phyloP scores from a whole-genome alignment of 2,329 filamentous ascomycete genomes.

The Fusarium keratoplasticum region DNA sequence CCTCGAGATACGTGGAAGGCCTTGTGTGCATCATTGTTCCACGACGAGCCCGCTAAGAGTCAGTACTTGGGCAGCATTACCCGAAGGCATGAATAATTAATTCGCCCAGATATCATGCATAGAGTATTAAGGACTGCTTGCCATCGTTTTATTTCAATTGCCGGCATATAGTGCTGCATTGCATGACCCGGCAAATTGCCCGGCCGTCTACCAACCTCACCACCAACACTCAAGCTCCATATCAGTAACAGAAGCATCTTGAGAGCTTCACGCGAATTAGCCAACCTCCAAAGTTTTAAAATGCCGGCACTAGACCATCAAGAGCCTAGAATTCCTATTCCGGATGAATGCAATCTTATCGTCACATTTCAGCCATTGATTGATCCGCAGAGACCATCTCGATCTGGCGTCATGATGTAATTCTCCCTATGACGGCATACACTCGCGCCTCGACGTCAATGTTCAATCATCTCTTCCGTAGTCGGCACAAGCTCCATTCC shows the following conservation, averaged over 20 bases:
- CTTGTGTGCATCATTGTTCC: background rate
- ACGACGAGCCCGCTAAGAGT: background rate
- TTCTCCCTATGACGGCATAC: conserved; percentile 43
- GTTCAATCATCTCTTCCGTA: conserved; percentile 27
- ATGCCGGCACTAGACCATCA: background rate
- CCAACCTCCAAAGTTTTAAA: conserved; percentile 10
- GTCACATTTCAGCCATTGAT: background rate
- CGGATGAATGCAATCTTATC: background rate
- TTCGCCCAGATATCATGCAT: background rate
- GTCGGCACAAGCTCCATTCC: background rate
- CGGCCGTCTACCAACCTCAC: background rate
- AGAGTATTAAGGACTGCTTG: background rate
- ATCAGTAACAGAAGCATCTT: background rate
- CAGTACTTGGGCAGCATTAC: background rate
- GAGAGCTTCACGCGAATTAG: conserved; percentile 17
- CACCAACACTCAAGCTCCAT: background rate
- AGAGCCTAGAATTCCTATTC: background rate
- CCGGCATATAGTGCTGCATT: background rate
- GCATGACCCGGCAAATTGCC: background rate
- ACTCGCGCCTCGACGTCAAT: conserved; percentile 41
- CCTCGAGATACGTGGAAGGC: background rate
- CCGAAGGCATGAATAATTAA: background rate
- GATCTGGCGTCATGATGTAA: conserved; percentile 44
- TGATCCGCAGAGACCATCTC: conserved; percentile 21
- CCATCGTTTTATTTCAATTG: background rate